These are phyloP conservation scores for Turritis glabra DNA, from an alignment of 345 rosid genomes.

Conservation along the genomic window DNA sequence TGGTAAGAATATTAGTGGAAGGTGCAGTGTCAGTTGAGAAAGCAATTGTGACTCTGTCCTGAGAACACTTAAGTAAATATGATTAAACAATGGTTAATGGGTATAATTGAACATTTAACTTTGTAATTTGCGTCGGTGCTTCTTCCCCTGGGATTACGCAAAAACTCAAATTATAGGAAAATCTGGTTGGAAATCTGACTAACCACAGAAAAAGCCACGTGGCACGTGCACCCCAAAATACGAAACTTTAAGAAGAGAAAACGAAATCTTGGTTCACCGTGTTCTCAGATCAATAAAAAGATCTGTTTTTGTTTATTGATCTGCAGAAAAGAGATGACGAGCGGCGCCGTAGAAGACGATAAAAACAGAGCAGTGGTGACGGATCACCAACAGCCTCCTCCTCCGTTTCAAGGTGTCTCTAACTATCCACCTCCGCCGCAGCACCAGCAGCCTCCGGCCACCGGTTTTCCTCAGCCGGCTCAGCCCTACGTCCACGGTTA, in stretches of 20 bases:
- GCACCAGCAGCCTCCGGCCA: constrained; percentile 4
- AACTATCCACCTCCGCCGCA: constrained; percentile 34
- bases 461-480: constrained; percentile 38
- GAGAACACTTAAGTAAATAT: background rate
- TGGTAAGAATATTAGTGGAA: background rate
- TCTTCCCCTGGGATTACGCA: background rate
- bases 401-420: constrained; percentile 33
- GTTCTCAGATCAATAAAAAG: constrained; percentile 1
- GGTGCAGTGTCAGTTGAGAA: background rate
- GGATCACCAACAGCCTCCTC: constrained; percentile 25
- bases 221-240: background rate
- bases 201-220: constrained; percentile 29
- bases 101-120: background rate
- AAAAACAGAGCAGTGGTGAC: constrained; percentile 31
- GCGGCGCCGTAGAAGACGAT: constrained; percentile 13
- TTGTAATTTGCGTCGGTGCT: background rate
- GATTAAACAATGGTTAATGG: background rate
- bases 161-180: background rate
- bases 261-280: background rate
- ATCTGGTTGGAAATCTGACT: background rate
- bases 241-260: background rate
- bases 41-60: too few species aligned
- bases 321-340: constrained; percentile 34
- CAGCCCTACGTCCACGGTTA: constrained; percentile 28
- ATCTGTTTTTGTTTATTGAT: constrained; percentile 18